Base-by-base conservation (phyloP, 73 alveolate species). In the Blepharisma stoltei region DNA sequence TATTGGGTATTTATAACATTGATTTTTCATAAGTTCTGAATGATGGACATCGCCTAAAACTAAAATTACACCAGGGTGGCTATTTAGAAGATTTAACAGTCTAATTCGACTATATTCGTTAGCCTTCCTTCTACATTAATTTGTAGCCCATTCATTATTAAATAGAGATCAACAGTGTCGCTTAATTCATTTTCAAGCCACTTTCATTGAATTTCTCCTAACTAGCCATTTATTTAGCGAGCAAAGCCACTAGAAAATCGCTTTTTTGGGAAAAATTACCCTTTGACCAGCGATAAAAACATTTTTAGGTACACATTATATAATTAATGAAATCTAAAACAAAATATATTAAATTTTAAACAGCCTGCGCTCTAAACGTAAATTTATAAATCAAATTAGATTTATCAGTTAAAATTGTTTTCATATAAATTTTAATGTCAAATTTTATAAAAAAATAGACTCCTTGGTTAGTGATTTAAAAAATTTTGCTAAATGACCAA, bases 1-100 rank as follows among this genome's bases (percentile, higher is more conserved):
- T 20, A 81, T 6, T 44, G 49, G 14, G 18, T 9, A 60, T 38
- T 38, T 38, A 18, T 25, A 8, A 5, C 73, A 60, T 18, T n/a
- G 14, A 25, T 14, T 38, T 60, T 60, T 38, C 46, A 60, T 14
- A 1, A 88, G 23, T 77, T 88, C 88, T n/a, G 95, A 78, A 78
- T 65, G 78, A 67, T 88, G 95, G 9, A 88, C 89, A 50, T 88
- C 95, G 14, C 95, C 92, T 67, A 81, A 52, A n/a, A 88, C 54
- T 11, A 88, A 55, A 53, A 88, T 54, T 6, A 48, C 76, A 0
- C 83, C 83, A 68, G 79, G 81, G 66, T 88, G 60, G 48, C 71
- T 73, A 14, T 46, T 71, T 20, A 86, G 49, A 27, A 86, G 37
- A 53, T 46, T 11, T 38, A 76, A 70, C 47, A 73, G 52, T 20